Evolutionary conservation across 1,139 yeast species (phyloP).

Genomic region (Geotrichum fermentans): DNA sequence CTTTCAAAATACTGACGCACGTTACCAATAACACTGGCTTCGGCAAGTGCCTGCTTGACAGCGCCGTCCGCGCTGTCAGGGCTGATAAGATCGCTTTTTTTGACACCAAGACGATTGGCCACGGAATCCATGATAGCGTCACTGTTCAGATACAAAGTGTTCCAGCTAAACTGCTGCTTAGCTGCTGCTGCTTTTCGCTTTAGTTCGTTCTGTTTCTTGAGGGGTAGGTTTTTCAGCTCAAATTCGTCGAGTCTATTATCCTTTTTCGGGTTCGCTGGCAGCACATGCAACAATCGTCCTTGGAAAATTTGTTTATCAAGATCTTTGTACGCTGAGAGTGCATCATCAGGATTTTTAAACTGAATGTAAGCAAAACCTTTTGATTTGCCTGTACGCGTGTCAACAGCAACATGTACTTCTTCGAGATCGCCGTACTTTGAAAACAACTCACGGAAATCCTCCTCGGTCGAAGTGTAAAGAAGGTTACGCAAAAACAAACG

Average conservation of each 20-base stretch:
- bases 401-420: slow-evolving; percentile 81
- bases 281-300: slow-evolving; percentile 84
- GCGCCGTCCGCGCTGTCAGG: slow-evolving; percentile 85
- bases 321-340: slow-evolving; percentile 64
- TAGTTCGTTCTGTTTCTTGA: slow-evolving; percentile 83
- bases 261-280: slow-evolving; percentile 80
- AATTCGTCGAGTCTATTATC: slow-evolving; percentile 73
- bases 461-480: slow-evolving; percentile 72
- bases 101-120: slow-evolving; percentile 75
- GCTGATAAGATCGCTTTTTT: slow-evolving; percentile 78
- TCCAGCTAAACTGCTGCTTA: slow-evolving; percentile 89
- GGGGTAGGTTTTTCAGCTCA: slow-evolving; percentile 81
- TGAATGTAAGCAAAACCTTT: slow-evolving; percentile 91
- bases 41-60: slow-evolving; percentile 97
- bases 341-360: slow-evolving; percentile 62
- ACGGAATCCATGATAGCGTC: slow-evolving; percentile 92
- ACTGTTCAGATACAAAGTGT: slow-evolving; percentile 80
- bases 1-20: slow-evolving; percentile 81
- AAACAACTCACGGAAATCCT: slow-evolving; percentile 64
- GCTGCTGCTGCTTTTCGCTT: slow-evolving; percentile 80
- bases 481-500: slow-evolving; percentile 86
- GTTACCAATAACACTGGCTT: slow-evolving; percentile 90
- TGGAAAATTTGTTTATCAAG: slow-evolving; percentile 89
- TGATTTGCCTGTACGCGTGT: slow-evolving; percentile 81
- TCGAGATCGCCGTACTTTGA: slow-evolving; percentile 41